Base-by-base conservation (phyloP, 164 flowering plant genomes). In the Nymphaea thermarum region DNA sequence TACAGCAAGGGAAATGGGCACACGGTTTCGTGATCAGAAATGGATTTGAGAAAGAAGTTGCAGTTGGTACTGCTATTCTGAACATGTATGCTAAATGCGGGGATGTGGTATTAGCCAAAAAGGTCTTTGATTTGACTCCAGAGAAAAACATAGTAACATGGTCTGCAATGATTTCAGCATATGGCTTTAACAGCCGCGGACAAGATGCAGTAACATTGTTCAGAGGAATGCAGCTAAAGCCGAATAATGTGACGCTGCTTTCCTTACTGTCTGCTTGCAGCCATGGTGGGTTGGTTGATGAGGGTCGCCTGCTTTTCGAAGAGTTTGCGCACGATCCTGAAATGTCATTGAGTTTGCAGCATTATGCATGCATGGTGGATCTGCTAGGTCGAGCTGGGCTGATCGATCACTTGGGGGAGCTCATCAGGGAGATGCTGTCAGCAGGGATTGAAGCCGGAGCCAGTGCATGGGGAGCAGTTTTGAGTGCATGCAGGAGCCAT, bases 1-100 rank as follows among this genome's bases (percentile, higher is more conserved):
- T 88, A 65, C 74, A 64, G 55, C 78, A 67, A 55, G 77, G 85
- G 43, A 85, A 81, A 44, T 85, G 85, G 83, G 93, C 85, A 2
- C 98, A 94, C 71, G 86, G 87, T 5, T 70, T 85, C 57, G 90
- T 91, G 36, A 75, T 86, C n/a, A 77, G 88, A 74, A 77, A 75
- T 67, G 86, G 84, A 57, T 74, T 85, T 64, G 72, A 74, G 3
- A 18, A 73, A 43, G 81, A 89, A 69, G 89, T 84, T 44, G 80
- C 76, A 0, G 82, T 93, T 59, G 94, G 86, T 60, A 91, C 96
- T 36, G 86, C 97, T 4, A 74, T 91, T 44, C 66, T 93, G 18
- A 84, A 88, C 59, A 87, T 83, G 89, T 91, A 91, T 75, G 75
- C 91, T 0, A 86, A 89, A 73, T 86, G 93, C 72, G 96, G 96